A percentile compares a stretch with the other conserved stretches of the same genome.
phyloP scores from a whole-genome alignment of 768 basidiomycete species.

The Mrakia gelida region DNA sequence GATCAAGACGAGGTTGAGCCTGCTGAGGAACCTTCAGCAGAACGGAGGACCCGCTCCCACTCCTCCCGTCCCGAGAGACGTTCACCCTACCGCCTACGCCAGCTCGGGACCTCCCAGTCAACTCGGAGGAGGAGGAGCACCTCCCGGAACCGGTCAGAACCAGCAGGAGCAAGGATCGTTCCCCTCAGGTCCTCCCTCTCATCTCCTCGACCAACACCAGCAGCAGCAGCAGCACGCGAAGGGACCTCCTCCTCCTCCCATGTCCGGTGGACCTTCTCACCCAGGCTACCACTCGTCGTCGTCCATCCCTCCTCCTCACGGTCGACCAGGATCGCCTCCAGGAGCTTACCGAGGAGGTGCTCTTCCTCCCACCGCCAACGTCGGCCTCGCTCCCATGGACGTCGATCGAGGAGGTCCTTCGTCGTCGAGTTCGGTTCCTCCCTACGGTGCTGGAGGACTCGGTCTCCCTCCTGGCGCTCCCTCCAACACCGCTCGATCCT shows the following conservation, averaged over 20 bases:
- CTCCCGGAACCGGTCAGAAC: not conserved
- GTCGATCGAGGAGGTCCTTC: slow-evolving; percentile 21
- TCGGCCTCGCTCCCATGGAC: slow-evolving; percentile 24
- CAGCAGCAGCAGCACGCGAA: slow-evolving; percentile 7
- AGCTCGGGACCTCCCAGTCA: slow-evolving; percentile 30
- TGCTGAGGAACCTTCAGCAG: slow-evolving; percentile 73
- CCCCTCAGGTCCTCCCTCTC: slow-evolving; percentile 6
- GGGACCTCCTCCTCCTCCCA: slow-evolving; percentile 12
- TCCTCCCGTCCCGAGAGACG: slow-evolving; percentile 88
- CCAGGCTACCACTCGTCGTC: slow-evolving; percentile 11
- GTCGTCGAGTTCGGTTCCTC: not conserved
- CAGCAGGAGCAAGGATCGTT: not conserved
- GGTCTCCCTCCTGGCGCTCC: not conserved
- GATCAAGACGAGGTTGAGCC: slow-evolving; percentile 72
- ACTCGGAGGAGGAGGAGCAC: slow-evolving; percentile 25
- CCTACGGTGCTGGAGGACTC: slow-evolving; percentile 8
- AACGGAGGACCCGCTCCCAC: slow-evolving; percentile 70
- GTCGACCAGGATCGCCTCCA: not conserved
- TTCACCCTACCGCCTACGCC: slow-evolving; percentile 91
- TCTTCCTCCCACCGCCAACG: not conserved
- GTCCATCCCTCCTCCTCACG: slow-evolving; percentile 11
- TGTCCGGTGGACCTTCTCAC: slow-evolving; percentile 8
- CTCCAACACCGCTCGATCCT: not conserved
- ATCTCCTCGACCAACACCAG: slow-evolving; percentile 11
- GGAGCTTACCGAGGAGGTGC: not conserved